phyloP scores from a whole-genome alignment of 2,329 filamentous ascomycete species.

The Phialophora tarda region DNA sequence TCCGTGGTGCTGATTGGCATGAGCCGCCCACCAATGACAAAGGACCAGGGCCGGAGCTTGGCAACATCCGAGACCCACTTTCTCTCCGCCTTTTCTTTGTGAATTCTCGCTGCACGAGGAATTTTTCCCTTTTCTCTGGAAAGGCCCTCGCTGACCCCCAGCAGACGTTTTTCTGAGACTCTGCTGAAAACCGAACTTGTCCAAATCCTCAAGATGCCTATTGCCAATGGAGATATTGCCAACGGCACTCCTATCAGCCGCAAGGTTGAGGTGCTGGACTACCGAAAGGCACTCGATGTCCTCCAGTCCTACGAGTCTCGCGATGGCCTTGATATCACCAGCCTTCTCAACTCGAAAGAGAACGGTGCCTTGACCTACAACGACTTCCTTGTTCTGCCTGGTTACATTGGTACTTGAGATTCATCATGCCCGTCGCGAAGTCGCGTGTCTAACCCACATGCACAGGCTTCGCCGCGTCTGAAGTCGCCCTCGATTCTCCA shows the following conservation, averaged over 20 bases:
- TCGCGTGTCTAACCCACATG: conserved; percentile 33
- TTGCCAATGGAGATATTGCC: conserved; percentile 68
- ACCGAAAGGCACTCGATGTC: conserved; percentile 75
- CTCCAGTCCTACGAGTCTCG: conserved; percentile 74
- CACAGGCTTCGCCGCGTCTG: conserved; percentile 83
- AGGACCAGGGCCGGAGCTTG: neutral
- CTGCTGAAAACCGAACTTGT: conserved; percentile 39
- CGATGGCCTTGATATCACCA: conserved; percentile 86
- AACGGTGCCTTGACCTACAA: conserved; percentile 97
- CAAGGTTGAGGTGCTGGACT: conserved; percentile 69
- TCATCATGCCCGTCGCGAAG: conserved; percentile 9
- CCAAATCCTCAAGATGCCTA: conserved; percentile 66
- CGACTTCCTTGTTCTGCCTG: conserved; percentile 94
- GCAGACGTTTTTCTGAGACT: conserved; percentile 30
- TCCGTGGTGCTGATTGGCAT: neutral
- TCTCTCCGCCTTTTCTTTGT: neutral
- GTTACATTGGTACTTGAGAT: conserved; percentile 76
- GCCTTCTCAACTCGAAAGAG: conserved; percentile 87
- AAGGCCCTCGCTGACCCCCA: conserved; percentile 34
- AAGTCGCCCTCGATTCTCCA: conserved; percentile 85
- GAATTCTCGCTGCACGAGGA: conserved; percentile 19
- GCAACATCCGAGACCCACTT: neutral
- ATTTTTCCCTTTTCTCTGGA: conserved; percentile 37
- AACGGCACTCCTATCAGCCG: conserved; percentile 55
- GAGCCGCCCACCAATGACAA: neutral